phyloP scores from a whole-genome alignment of 2,329 filamentous ascomycete species.

The Apiospora pterosperma region DNA sequence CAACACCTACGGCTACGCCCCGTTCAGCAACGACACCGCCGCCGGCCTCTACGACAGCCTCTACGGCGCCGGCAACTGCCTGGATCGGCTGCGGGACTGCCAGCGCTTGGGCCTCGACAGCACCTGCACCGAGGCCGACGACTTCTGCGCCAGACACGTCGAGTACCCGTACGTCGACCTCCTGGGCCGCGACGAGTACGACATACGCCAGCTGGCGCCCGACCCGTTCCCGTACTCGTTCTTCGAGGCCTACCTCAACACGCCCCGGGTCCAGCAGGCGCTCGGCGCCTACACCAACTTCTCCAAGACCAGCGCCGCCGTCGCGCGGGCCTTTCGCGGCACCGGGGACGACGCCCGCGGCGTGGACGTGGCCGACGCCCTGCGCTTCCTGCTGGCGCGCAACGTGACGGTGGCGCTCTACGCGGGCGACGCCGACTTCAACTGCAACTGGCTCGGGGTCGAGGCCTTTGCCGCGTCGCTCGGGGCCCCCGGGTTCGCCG shows the following conservation, averaged over 20 bases:
- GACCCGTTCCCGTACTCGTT: conserved; percentile 57
- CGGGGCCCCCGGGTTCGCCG: conserved; percentile 29
- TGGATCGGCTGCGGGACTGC: conserved; percentile 55
- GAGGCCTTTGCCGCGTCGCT: conserved; percentile 30
- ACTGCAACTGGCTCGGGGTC: conserved; percentile 30
- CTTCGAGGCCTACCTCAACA: conserved; percentile 57
- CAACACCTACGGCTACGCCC: conserved; percentile 53
- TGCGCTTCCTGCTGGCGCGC: conserved; percentile 18
- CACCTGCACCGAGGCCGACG: conserved; percentile 51
- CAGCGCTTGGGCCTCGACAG: conserved; percentile 45
- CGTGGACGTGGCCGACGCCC: conserved; percentile 19
- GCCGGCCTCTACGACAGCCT: conserved; percentile 55
- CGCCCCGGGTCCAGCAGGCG: conserved; percentile 47
- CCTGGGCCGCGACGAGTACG: conserved; percentile 54
- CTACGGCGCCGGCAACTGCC: conserved; percentile 58
- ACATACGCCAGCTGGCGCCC: conserved; percentile 51
- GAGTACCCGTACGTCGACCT: conserved; percentile 49
- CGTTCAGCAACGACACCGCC: conserved; percentile 46
- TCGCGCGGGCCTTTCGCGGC: conserved; percentile 53
- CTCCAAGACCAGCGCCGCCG: conserved; percentile 38
- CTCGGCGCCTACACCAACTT: conserved; percentile 60
- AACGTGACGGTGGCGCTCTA: conserved; percentile 24
- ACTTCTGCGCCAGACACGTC: conserved; percentile 52
- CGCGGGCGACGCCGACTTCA: conserved; percentile 29
- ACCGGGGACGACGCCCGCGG: conserved; percentile 44